phyloP scores from a whole-genome alignment of 2,329 filamentous ascomycete species.

The Epichloe bromicola region DNA sequence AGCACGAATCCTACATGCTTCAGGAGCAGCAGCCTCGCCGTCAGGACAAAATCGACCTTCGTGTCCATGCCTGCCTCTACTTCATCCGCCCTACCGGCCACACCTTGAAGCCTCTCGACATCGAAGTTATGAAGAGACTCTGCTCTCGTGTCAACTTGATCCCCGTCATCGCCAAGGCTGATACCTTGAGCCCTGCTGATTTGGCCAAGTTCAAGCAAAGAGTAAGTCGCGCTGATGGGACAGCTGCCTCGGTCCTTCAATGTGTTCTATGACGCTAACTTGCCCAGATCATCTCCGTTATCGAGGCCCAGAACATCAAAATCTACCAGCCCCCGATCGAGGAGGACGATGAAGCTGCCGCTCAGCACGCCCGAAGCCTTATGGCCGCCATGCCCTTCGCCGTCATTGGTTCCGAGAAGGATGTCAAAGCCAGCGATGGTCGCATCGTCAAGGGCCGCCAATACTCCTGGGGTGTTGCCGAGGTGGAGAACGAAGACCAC shows the following conservation, averaged over 20 bases:
- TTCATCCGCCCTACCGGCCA: conserved; percentile 98
- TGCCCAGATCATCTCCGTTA: conserved; percentile 73
- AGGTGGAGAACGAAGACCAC: conserved; percentile 99
- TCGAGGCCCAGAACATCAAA: conserved; percentile 98
- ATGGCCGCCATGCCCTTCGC: conserved; percentile 98
- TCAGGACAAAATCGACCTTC: conserved; percentile 97
- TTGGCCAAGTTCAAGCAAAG: conserved; percentile 89
- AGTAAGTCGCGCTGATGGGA: conserved; percentile 38
- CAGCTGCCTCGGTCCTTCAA: background rate
- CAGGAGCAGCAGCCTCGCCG: conserved; percentile 99
- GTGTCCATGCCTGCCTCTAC: conserved; percentile 96
- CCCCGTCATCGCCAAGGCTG: conserved; percentile 95
- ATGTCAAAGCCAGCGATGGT: conserved; percentile 90
- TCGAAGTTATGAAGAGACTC: conserved; percentile 99
- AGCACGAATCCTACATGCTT: conserved; percentile 99
- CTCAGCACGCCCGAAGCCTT: conserved; percentile 84
- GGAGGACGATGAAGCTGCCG: conserved; percentile 94
- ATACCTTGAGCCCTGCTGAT: conserved; percentile 88
- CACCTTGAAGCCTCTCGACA: conserved; percentile 95
- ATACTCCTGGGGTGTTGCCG: conserved; percentile 98
- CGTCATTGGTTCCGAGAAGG: conserved; percentile 97
- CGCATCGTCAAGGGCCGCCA: conserved; percentile 98
- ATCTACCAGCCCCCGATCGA: conserved; percentile 97
- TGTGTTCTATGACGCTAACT: conserved; percentile 6
- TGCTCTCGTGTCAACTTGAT: conserved; percentile 98